Base-by-base conservation (phyloP, 495 filamentous ascomycete genomes). In the Acidomyces sp. region DNA sequence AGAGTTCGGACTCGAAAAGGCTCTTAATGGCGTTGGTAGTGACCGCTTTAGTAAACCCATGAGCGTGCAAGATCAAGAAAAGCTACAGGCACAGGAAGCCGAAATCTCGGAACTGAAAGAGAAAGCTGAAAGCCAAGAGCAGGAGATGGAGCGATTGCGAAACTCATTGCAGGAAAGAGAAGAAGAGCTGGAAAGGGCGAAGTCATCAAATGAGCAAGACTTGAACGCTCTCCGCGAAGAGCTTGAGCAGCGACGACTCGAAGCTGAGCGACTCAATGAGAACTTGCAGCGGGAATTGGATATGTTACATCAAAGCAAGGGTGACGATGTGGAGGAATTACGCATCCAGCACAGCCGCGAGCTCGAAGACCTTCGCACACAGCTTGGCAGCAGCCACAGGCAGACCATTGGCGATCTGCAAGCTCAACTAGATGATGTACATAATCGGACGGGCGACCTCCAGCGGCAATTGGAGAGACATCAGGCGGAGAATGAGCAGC, bases 181-280 rank as follows among this genome's bases (percentile, higher is more conserved):
- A 37, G 61, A 65, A 34, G 70, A 79, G 51, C 49, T 81, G 12
- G 55, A 59, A 11, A 63, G 61, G 26, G 55, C 73, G 13, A 61
- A 61, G 38, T 24, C 31, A 9, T 52, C 39, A 22, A 64, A 63
- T n/a, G 45, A 48, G 13, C 33, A 29, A 17, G 59, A 61, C 39
- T 63, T 58, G 34, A 55, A 56, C 16, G 55, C 53, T 19, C 48
- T 88, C 11, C 80, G 78, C 37, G 58, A 59, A n/a, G 69, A 74
- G 29, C 67, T 97, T 29, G 88, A 96, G 59, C 68, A 61, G 34
- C 85, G 82, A 55, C 65, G 95, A n/a, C 62, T 68, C 6, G 72
- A 88, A 51, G 82, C 83, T 1, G 76, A 88, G 54, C 72, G 71
- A 34, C 61, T 93, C 20, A 29, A 29, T 29, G 26, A 29, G 9